Evolutionary conservation across 495 filamentous ascomycete species (phyloP).

Genomic region (Hyaloscypha hepaticicola): DNA sequence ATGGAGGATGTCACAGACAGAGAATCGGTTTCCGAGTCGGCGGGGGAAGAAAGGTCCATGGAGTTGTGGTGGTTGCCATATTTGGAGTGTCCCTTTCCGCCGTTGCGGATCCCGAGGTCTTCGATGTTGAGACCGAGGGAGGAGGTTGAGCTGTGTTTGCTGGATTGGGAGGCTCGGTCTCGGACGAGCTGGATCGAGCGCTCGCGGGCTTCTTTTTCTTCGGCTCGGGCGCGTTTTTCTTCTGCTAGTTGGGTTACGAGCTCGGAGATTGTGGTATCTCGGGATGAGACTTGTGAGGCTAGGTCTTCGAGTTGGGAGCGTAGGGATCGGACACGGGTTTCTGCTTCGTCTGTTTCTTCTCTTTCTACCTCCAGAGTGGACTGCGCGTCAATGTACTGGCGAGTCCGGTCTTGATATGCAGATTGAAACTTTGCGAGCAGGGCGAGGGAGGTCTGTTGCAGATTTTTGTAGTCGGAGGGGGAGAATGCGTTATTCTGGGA

Average conservation of each 20-base stretch:
- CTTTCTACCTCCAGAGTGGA: conserved; percentile 62
- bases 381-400: conserved; percentile 56
- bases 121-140: conserved; percentile 32
- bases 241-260: conserved; percentile 42
- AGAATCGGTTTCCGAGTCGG: conserved; percentile 53
- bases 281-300: conserved; percentile 46
- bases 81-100: conserved; percentile 41
- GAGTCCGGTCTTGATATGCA: conserved; percentile 65
- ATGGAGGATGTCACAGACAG: conserved; percentile 59
- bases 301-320: conserved; percentile 77
- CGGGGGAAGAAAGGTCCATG: conserved; percentile 52
- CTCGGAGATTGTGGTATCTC: conserved; percentile 61
- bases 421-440: conserved; percentile 64
- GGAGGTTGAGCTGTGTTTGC: not conserved
- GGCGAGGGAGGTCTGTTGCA: conserved; percentile 66
- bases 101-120: conserved; percentile 52
- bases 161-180: not conserved
- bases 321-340: conserved; percentile 61
- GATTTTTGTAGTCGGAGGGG: conserved; percentile 66
- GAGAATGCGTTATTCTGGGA: too few relatives aligned
- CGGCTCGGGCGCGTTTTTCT: conserved; percentile 55
- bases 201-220: conserved; percentile 53
- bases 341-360: conserved; percentile 76
- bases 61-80: conserved; percentile 29
- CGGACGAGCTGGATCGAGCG: conserved; percentile 26